Evolutionary conservation across 169 alveolate species (phyloP).

Genomic region (Amoebophrya sp.): DNA sequence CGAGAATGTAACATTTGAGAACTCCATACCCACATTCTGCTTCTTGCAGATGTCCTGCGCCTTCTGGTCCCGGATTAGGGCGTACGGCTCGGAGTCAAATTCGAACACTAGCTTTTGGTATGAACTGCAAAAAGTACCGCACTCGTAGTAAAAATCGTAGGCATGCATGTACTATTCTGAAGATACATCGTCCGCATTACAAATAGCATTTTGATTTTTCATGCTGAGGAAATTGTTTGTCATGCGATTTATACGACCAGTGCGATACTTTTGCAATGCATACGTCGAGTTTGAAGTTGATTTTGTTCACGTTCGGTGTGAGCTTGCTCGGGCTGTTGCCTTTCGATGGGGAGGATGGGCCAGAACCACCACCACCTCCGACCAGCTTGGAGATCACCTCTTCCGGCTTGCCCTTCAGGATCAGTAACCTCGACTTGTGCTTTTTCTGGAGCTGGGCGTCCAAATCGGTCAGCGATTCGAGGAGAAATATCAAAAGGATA

Average conservation of each 20-base stretch:
- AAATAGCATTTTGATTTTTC: no score
- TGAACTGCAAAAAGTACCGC: no score
- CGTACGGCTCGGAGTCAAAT: constrained; percentile 14
- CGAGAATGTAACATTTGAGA: no score
- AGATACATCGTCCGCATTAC: no score
- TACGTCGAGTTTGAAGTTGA: no score
- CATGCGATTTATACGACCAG: no score
- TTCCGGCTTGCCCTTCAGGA: not conserved
- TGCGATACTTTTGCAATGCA: no score
- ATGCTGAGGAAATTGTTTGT: no score
- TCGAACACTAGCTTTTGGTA: not conserved
- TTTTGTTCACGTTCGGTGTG: not conserved
- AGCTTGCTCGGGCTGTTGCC: no score
- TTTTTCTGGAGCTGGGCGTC: not conserved
- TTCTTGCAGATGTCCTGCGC: not conserved
- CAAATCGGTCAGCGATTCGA: constrained; percentile 31
- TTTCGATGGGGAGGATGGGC: not conserved
- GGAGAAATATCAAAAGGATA: not conserved
- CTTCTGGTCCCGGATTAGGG: not conserved
- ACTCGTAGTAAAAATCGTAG: no score
- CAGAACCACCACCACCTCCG: no score
- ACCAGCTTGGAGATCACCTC: not conserved
- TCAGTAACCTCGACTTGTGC: not conserved
- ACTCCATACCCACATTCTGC: not conserved
- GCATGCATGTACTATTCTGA: no score